phyloP scores from a whole-genome alignment of 1,284 basidiomycete species.

The Naganishia sp. region DNA sequence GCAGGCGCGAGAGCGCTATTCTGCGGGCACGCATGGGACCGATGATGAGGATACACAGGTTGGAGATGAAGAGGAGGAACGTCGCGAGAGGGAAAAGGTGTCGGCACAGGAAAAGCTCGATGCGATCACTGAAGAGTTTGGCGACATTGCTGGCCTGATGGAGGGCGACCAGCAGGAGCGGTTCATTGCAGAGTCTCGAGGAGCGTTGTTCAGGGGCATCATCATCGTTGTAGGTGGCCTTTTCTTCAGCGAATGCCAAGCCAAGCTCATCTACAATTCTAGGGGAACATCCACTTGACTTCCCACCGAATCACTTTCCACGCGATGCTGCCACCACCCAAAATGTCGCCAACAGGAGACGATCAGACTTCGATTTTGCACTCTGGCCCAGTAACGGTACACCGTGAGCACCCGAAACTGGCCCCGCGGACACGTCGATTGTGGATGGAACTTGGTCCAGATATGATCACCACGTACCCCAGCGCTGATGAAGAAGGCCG shows the following conservation, averaged over 20 bases:
- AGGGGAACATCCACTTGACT: constrained; percentile 67
- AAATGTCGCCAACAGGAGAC: constrained; percentile 44
- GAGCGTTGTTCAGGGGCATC: constrained; percentile 55
- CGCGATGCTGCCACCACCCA: constrained; percentile 62
- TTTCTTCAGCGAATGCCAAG: constrained; percentile 45
- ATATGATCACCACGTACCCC: constrained; percentile 65
- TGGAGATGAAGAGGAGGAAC: constrained; percentile 9
- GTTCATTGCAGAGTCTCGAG: constrained; percentile 62
- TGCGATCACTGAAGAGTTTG: constrained; percentile 53
- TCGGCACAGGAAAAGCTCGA: constrained; percentile 47
- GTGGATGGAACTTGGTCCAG: constrained; percentile 65
- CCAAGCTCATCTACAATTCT: constrained; percentile 36
- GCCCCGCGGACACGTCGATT: constrained; percentile 58
- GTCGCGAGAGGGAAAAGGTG: constrained; percentile 34
- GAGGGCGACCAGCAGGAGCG: constrained; percentile 59
- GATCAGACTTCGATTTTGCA: constrained; percentile 54
- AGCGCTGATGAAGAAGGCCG: constrained; percentile 62
- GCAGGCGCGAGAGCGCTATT: constrained; percentile 6
- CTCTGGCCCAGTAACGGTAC: constrained; percentile 61
- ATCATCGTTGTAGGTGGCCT: constrained; percentile 42
- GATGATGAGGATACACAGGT: constrained; percentile 8
- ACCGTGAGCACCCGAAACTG: constrained; percentile 55
- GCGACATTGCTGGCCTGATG: constrained; percentile 48
- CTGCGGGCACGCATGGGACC: not conserved
- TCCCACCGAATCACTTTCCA: constrained; percentile 68